Base-by-base conservation (phyloP, 2,329 filamentous ascomycete genomes). In the Fusarium ramigenum region DNA sequence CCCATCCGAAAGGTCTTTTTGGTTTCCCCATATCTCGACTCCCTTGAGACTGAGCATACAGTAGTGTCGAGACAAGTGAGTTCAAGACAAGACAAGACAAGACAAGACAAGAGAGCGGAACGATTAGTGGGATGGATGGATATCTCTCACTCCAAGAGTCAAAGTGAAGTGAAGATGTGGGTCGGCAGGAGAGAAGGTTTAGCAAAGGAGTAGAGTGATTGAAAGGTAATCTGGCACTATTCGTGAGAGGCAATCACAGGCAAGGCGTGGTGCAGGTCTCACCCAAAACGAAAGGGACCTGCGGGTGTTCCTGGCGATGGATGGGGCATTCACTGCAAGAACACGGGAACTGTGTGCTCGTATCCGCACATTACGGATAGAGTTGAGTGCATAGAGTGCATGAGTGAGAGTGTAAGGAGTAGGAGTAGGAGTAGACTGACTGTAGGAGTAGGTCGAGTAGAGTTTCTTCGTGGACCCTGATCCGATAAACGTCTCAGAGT, bases 101-200 rank as follows among this genome's bases (percentile, higher is more conserved):
- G 32, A 36, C 47, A 36, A 53, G 49, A 53, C 47, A 49, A 63
- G 60, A 67, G 44, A 34, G 52, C 60, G 61, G 30, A 44, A 50
- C 39, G 32, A 57, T 58, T 44, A 25, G 39, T 44, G 39, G 5
- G 18, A 30, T 73, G 5, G 18, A 30, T 73, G 4, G 21, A 30
- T 73, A 28, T 34, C 39, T 54, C 23, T 39, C 34, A 14, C 10
- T 39, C 42, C 14, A 21, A 53, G 34, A 58, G 40, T 58, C 69
- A 59, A 69, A 58, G 60, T 76, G 66, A 76, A 75, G 69, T 76
- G 69, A 76, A 75, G 69, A 75, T 74, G 74, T 74, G 74, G 74
- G 60, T 60, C 58, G 25, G 15, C 25, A 30, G 32, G 37, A 44
- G 39, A 57, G 50, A 63, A 57, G 43, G 25, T 59, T 56, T 25